Evolutionary conservation across 495 filamentous ascomycete genomes (phyloP).

Genomic region (Ramalina peruviana): DNA sequence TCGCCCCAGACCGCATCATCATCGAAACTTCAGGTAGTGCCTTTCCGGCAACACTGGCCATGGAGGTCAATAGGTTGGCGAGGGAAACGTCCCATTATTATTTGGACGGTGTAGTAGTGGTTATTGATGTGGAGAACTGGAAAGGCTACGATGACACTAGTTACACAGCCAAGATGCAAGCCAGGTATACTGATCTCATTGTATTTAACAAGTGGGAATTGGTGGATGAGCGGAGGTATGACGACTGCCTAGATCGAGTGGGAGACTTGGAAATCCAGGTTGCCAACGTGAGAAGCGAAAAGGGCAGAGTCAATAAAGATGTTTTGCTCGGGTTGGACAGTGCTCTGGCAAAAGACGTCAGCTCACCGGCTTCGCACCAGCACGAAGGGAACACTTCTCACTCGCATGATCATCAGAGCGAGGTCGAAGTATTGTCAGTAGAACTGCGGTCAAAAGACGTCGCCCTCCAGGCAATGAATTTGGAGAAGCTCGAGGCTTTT

Average conservation of each 20-base stretch:
- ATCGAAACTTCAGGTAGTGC: conserved; percentile 85
- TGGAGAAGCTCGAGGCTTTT: conserved; percentile 48
- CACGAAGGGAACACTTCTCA: conserved; percentile 29
- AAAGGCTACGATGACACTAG: conserved; percentile 83
- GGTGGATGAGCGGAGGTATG: conserved; percentile 55
- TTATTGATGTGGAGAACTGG: conserved; percentile 97
- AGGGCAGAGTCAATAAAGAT: conserved; percentile 57
- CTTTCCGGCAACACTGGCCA: conserved; percentile 80
- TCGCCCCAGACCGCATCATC: conserved; percentile 67
- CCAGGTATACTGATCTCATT: conserved; percentile 81
- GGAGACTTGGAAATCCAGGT: conserved; percentile 73
- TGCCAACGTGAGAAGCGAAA: conserved; percentile 58
- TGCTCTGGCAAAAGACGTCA: conserved; percentile 48
- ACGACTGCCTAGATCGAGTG: conserved; percentile 69
- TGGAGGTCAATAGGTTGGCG: conserved; percentile 77
- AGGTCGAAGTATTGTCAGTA: conserved; percentile 81
- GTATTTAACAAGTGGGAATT: conserved; percentile 94
- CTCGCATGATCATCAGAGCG: conserved; percentile 50
- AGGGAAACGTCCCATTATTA: conserved; percentile 50
- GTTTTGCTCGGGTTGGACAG: conserved; percentile 81
- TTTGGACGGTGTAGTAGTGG: conserved; percentile 81
- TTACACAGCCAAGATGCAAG: conserved; percentile 76
- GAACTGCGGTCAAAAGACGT: conserved; percentile 35
- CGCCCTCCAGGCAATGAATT: conserved; percentile 37
- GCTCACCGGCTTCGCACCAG: conserved; percentile 8